Conservation (phyloP, 805 yeast species). For the Candida ascalaphidarum region DNA sequence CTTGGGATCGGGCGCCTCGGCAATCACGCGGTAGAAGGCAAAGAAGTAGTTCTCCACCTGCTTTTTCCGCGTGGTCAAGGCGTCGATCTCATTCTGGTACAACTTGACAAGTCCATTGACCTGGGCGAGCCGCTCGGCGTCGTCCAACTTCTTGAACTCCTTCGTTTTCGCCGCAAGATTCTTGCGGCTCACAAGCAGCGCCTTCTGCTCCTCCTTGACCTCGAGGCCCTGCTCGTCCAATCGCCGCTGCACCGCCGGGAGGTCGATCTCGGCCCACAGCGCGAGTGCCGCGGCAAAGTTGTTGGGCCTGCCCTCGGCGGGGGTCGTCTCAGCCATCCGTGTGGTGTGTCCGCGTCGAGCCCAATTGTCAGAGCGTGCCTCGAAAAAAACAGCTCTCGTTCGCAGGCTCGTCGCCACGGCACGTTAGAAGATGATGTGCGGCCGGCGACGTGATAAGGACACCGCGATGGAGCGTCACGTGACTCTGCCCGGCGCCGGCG, state of each 20-base stretch:
- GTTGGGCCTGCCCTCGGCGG: no score
- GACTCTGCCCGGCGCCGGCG: no score
- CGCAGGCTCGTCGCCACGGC: no score
- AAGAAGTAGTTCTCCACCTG: slow-evolving; percentile 65
- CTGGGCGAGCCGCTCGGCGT: slow-evolving; percentile 57
- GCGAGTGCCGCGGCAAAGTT: slow-evolving; percentile 44
- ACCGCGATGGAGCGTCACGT: no score
- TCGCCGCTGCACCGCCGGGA: slow-evolving; percentile 60
- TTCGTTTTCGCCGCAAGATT: slow-evolving; percentile 80
- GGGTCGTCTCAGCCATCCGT: no score
- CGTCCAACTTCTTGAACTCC: slow-evolving; percentile 64
- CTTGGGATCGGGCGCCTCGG: slow-evolving; percentile 91
- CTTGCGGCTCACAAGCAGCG: slow-evolving; percentile 63
- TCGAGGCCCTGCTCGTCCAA: slow-evolving; percentile 70
- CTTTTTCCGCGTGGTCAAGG: slow-evolving; percentile 69
- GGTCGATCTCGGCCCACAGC: slow-evolving; percentile 67
- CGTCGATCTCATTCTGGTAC: slow-evolving; percentile 86
- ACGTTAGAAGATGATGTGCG: no score
- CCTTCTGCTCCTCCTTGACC: slow-evolving; percentile 61
- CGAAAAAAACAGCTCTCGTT: no score
- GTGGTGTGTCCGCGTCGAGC: no score
- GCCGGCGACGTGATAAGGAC: no score
- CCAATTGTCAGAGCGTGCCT: no score
- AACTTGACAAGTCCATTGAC: slow-evolving; percentile 60
- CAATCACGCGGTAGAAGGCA: slow-evolving; percentile 63